Evolutionary conservation across 2,329 filamentous ascomycete genomes (phyloP).

Genomic region (Hypoxylon sp.): DNA sequence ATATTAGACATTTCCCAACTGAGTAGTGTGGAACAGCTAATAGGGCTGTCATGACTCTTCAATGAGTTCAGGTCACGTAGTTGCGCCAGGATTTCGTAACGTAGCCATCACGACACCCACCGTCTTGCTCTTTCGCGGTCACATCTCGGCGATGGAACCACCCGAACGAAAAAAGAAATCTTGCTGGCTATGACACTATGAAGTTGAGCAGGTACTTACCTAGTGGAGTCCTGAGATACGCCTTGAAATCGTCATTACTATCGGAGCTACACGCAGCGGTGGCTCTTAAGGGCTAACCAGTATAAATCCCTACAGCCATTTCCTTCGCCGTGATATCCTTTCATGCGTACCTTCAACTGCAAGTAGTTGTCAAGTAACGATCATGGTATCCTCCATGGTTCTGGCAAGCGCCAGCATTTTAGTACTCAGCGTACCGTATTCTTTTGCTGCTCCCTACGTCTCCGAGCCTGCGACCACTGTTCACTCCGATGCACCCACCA

Average conservation of each 20-base stretch:
- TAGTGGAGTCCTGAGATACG: neutral
- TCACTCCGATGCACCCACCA: slow-evolving; percentile 48
- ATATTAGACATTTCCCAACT: slow-evolving; percentile 1
- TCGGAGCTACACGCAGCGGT: neutral
- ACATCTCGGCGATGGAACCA: too few species aligned
- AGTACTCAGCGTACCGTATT: slow-evolving; percentile 34
- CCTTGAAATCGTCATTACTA: neutral
- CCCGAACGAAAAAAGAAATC: too few species aligned
- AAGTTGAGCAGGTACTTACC: neutral
- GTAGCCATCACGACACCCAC: neutral
- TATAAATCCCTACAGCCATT: slow-evolving; percentile 16
- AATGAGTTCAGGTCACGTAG: neutral
- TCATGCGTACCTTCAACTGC: neutral
- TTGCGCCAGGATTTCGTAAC: neutral
- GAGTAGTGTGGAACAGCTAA: slow-evolving; percentile 1
- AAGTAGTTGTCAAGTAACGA: slow-evolving; percentile 2
- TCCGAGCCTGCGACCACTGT: slow-evolving; percentile 55
- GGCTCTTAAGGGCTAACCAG: neutral
- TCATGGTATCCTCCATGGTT: slow-evolving; percentile 34
- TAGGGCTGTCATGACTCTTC: neutral
- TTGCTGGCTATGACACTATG: neutral
- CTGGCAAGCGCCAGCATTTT: slow-evolving; percentile 32
- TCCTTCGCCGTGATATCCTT: neutral
- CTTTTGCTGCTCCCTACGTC: slow-evolving; percentile 53
- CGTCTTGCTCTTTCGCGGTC: neutral